A percentile compares a stretch with the other conserved stretches of the same genome.
phyloP scores from a whole-genome alignment of 192 early-diverging fungal species.

The Rhizophagus sp. region DNA sequence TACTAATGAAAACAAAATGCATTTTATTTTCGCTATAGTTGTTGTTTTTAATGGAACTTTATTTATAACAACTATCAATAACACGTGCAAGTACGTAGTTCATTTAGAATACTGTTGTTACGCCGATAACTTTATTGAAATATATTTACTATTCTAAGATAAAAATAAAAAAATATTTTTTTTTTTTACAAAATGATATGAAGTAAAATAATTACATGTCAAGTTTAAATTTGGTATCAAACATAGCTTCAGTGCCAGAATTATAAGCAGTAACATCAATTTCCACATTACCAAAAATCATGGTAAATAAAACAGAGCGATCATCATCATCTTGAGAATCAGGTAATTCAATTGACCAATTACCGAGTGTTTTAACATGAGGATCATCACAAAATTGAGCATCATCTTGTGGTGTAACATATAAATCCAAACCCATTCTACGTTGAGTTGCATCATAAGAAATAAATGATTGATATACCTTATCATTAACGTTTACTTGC shows the following conservation, averaged over 20 bases:
- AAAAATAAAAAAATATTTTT: no score
- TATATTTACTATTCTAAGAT: no score
- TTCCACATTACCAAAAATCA: neutral
- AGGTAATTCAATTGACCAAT: neutral
- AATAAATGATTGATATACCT: neutral
- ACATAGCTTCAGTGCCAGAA: neutral
- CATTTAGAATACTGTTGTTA: no score
- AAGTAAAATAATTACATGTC: neutral
- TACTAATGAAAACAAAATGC: no score
- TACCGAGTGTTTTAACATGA: neutral
- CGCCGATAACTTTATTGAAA: no score
- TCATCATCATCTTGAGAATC: neutral
- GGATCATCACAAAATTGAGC: neutral
- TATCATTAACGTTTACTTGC: neutral
- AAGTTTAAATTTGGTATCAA: neutral
- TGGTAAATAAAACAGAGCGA: neutral
- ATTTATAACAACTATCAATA: no score
- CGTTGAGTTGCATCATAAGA: neutral
- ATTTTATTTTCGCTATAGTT: no score
- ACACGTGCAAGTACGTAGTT: no score
- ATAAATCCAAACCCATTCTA: neutral
- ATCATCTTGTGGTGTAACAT: neutral
- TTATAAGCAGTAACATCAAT: neutral
- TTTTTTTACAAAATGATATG: no score
- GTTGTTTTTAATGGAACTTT: no score